A percentile compares a stretch with the other conserved stretches of the same genome.
Evolutionary conservation across 768 basidiomycete genomes (phyloP).

Genomic region (Russula foetens): DNA sequence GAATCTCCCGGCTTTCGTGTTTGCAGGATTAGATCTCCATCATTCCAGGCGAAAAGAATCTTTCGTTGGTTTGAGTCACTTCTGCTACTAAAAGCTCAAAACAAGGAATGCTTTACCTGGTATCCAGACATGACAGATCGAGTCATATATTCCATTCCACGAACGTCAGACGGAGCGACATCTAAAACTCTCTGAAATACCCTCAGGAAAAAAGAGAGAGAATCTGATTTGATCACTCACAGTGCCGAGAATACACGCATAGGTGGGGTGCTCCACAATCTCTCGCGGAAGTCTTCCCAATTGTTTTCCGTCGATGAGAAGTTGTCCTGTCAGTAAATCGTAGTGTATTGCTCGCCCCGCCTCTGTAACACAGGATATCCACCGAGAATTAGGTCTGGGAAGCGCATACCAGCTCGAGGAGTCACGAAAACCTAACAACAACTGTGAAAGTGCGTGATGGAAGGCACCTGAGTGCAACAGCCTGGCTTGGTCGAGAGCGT

Average conservation of each 20-base stretch:
- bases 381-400: conserved; percentile 1
- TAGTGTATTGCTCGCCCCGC: conserved; percentile 25
- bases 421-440: neutral
- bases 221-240: conserved; percentile 10
- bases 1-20: neutral
- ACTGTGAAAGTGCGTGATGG: neutral
- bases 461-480: neutral
- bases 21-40: neutral
- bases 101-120: neutral
- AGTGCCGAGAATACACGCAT: conserved; percentile 30
- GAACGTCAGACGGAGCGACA: neutral
- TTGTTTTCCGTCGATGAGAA: conserved; percentile 37
- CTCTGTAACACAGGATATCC: neutral
- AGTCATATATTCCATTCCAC: conserved; percentile 8
- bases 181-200: neutral
- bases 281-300: conserved; percentile 31
- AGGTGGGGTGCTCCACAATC: conserved; percentile 29
- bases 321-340: conserved; percentile 34
- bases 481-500: neutral
- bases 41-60: neutral
- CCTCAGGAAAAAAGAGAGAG: neutral
- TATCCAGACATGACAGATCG: neutral
- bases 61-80: neutral
- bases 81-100: neutral
- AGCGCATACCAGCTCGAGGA: neutral